phyloP scores from a whole-genome alignment of 1,139 yeast genomes.

The Pneumocystis murina region DNA sequence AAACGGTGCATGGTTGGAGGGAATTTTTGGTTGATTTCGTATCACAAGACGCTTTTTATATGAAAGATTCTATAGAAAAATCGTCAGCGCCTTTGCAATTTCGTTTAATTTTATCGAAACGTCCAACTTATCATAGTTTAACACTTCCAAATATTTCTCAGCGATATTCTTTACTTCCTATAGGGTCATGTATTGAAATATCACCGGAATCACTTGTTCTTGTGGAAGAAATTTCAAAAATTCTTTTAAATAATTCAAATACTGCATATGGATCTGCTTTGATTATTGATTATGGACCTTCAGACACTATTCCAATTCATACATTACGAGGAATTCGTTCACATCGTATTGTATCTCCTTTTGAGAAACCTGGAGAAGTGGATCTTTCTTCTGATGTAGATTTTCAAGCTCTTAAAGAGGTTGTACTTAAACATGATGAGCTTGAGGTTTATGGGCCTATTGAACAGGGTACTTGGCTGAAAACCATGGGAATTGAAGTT shows the following conservation, averaged over 20 bases:
- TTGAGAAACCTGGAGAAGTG: constrained; percentile 58
- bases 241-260: constrained; percentile 28
- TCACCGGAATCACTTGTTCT: constrained; percentile 56
- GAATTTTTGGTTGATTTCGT: constrained; percentile 53
- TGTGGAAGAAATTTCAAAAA: constrained; percentile 22
- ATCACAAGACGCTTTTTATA: constrained; percentile 6
- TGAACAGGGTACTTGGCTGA: constrained; percentile 71
- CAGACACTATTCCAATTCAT: constrained; percentile 46
- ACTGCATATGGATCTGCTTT: constrained; percentile 50
- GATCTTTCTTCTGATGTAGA: constrained; percentile 80
- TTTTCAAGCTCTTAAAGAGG: constrained; percentile 40
- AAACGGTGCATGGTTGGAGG: constrained; percentile 57
- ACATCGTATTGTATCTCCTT: constrained; percentile 69
- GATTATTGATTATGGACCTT: constrained; percentile 65
- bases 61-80: constrained; percentile 17
- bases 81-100: constrained; percentile 29
- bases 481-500: constrained; percentile 60
- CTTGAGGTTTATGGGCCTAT: constrained; percentile 40
- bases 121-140: constrained; percentile 49
- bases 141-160: constrained; percentile 38
- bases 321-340: constrained; percentile 59
- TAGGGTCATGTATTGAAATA: constrained; percentile 50
- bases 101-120: constrained; percentile 43
- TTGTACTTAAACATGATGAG: constrained; percentile 23
- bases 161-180: constrained; percentile 41